A percentile compares a stretch with the other conserved stretches of the same genome.
Conservation (phyloP, 1,284 basidiomycete species). For the Heterobasidion irregulare region DNA sequence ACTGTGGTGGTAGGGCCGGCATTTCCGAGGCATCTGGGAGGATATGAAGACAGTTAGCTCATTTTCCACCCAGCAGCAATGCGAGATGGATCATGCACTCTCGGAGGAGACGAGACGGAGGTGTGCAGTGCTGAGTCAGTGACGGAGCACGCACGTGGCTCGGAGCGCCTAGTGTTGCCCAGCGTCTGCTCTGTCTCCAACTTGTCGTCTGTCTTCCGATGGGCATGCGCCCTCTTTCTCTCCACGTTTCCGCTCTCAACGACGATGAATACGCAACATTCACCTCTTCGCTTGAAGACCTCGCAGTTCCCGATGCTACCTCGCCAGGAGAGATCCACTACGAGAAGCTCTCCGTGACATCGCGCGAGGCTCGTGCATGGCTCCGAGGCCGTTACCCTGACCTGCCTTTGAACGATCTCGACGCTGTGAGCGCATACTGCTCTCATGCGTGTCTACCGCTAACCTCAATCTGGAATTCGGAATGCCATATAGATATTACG, state of each 20-base stretch:
- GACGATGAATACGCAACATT: conserved; percentile 61
- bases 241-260: conserved; percentile 68
- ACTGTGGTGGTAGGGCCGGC: too few species aligned
- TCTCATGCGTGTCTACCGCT: not conserved
- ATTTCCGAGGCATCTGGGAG: too few species aligned
- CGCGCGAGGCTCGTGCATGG: conserved; percentile 68
- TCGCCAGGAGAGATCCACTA: conserved; percentile 37
- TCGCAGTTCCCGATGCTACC: conserved; percentile 28
- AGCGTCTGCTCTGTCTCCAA: not conserved
- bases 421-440: conserved; percentile 33
- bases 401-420: conserved; percentile 43
- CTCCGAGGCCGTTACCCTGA: conserved; percentile 58
- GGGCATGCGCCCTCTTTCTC: conserved; percentile 44
- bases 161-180: not conserved
- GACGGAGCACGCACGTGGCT: not conserved
- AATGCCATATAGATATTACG: conserved; percentile 43
- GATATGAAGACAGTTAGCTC: too few species aligned
- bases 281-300: conserved; percentile 49
- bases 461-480: too few species aligned
- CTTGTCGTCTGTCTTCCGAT: not conserved
- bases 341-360: conserved; percentile 41
- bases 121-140: too few species aligned
- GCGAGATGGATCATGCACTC: too few species aligned
- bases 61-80: too few species aligned
- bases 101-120: too few species aligned